These are phyloP conservation scores for Neckera pumila DNA, from an alignment of 225 moss, liverwort and hornwort species.

Conservation along the genomic window DNA sequence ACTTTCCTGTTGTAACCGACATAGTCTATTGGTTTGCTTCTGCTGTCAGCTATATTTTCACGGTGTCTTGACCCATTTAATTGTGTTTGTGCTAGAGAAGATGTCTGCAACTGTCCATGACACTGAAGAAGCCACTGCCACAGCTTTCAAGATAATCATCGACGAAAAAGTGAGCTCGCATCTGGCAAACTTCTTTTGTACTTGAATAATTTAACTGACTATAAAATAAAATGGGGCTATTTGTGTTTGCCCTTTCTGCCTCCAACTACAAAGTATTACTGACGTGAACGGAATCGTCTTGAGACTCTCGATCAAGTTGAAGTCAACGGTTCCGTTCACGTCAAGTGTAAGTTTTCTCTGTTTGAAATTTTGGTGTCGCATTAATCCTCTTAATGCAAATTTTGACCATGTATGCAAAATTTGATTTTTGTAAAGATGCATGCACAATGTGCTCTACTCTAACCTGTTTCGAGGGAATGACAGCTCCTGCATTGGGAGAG, in stretches of 20 bases:
- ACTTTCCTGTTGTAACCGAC: background rate
- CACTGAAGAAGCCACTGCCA: slow-evolving; percentile 74
- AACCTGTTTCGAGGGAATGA: background rate
- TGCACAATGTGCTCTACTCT: background rate
- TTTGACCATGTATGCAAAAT: background rate
- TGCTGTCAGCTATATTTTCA: background rate
- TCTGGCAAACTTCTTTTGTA: background rate
- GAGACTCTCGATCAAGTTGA: background rate
- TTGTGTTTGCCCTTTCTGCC: background rate
- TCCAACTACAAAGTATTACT: background rate
- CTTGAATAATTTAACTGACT: background rate
- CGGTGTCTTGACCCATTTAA: background rate
- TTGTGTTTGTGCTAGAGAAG: slow-evolving; percentile 40
- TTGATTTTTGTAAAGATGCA: background rate
- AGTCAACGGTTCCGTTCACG: no score
- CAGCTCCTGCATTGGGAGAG: slow-evolving; percentile 57
- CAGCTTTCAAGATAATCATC: slow-evolving; percentile 64
- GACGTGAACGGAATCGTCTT: background rate
- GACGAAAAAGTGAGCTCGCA: slow-evolving; percentile 41
- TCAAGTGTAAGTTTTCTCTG: background rate
- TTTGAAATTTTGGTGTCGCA: background rate
- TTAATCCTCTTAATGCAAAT: background rate
- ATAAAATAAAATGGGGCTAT: background rate
- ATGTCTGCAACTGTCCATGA: slow-evolving; percentile 69
- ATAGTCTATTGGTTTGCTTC: background rate